Conservation (phyloP, 345 rosid species). For the Tarenaya hassleriana region DNA sequence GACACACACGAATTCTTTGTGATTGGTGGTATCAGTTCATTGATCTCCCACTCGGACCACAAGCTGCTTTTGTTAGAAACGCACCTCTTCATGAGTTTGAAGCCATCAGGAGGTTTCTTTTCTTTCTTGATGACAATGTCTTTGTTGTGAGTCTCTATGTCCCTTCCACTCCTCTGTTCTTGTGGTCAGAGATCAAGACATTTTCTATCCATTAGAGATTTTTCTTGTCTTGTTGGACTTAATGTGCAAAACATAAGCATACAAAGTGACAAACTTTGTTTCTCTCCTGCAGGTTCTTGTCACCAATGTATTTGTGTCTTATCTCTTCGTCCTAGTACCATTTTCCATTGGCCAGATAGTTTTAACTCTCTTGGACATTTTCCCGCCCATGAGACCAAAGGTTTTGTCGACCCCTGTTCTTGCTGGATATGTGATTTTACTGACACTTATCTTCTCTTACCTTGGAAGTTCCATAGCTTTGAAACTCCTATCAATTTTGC, state of each 20-base stretch:
- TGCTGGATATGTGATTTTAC: conserved; percentile 12
- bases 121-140: conserved; percentile 13
- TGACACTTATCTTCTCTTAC: not conserved
- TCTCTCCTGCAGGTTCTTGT: conserved; percentile 18
- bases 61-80: conserved; percentile 9
- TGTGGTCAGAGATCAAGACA: no score
- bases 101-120: conserved; percentile 17
- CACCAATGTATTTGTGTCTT: conserved; percentile 14
- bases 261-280: not conserved
- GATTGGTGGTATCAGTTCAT: conserved; percentile 22
- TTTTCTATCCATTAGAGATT: not conserved
- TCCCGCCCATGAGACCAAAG: conserved; percentile 1
- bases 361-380: not conserved
- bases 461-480: not conserved
- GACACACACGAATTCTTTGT: not conserved
- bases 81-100: conserved; percentile 4
- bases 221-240: not conserved
- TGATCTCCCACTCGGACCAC: conserved; percentile 1
- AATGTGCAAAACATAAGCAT: not conserved
- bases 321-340: conserved; percentile 3
- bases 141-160: conserved; percentile 10
- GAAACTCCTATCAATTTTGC: conserved; percentile 1
- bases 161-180: not conserved
- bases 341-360: conserved; percentile 16
- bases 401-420: not conserved